Evolutionary conservation across 2,329 filamentous ascomycete genomes (phyloP).

Genomic region (Verticillium tricorpus): DNA sequence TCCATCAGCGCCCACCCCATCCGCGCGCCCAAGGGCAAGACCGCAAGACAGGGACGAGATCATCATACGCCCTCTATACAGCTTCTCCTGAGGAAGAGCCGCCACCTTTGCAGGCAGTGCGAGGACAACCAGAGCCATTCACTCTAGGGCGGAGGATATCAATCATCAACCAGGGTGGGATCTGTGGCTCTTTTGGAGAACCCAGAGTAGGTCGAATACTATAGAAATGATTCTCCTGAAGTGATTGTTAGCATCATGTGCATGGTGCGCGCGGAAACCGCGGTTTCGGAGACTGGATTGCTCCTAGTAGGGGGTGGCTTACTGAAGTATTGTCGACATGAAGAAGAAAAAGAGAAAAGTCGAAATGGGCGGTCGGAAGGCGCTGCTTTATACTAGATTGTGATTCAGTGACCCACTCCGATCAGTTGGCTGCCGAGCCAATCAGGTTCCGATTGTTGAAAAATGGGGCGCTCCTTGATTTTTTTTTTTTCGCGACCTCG

Average conservation of each 20-base stretch:
- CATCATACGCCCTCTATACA: slow-evolving; percentile 89
- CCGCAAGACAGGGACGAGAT: slow-evolving; percentile 74
- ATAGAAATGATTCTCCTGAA: slow-evolving; percentile 90
- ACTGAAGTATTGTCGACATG: slow-evolving; percentile 61
- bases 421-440: neutral
- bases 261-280: neutral
- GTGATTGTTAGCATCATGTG: neutral
- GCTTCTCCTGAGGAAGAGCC: slow-evolving; percentile 31
- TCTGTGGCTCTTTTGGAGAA: slow-evolving; percentile 91
- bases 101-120: slow-evolving; percentile 59
- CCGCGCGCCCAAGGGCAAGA: slow-evolving; percentile 73
- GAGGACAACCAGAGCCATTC: slow-evolving; percentile 62
- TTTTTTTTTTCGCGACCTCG: neutral
- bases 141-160: slow-evolving; percentile 88
- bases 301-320: slow-evolving; percentile 29
- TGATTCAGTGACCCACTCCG: neutral
- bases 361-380: slow-evolving; percentile 23
- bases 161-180: slow-evolving; percentile 93
- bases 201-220: slow-evolving; percentile 91
- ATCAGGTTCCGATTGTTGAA: neutral
- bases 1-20: slow-evolving; percentile 79
- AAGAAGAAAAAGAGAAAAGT: slow-evolving; percentile 38
- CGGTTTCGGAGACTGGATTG: slow-evolving; percentile 1
- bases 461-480: neutral
- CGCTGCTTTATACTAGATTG: slow-evolving; percentile 35